phyloP scores from a whole-genome alignment of 73 alveolate species.

The Stentor roeselii region DNA sequence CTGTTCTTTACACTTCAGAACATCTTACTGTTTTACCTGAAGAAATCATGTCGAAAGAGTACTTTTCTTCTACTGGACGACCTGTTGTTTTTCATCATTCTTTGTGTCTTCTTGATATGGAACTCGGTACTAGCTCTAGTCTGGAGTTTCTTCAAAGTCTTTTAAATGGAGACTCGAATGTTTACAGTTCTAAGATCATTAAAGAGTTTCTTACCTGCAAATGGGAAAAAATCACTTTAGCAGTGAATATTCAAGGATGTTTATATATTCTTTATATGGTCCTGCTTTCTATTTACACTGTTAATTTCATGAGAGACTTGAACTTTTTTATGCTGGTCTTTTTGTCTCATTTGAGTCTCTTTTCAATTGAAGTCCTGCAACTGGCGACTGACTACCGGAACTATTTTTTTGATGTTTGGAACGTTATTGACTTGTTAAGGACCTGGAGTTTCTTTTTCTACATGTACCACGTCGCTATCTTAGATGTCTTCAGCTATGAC shows the following conservation, averaged over 20 bases:
- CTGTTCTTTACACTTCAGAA: not conserved
- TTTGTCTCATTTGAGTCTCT: not conserved
- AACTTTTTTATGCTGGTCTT: not conserved
- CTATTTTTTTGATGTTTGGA: slow-evolving; percentile 13
- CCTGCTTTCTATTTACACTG: not conserved
- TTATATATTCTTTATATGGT: not conserved
- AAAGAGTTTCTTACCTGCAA: slow-evolving; percentile 8
- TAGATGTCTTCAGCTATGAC: not conserved
- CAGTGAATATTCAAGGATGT: not conserved
- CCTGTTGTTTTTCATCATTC: slow-evolving; percentile 14
- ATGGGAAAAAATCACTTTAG: not conserved
- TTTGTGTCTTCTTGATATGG: not conserved
- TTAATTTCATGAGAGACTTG: not conserved
- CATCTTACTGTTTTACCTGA: not conserved
- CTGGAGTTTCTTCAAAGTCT: not conserved
- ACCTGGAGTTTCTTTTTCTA: not conserved
- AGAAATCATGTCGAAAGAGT: not conserved
- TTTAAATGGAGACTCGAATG: not conserved
- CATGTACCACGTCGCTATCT: not conserved
- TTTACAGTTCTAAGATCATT: not conserved
- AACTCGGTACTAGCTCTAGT: not conserved
- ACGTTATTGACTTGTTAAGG: not conserved
- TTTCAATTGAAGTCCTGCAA: not conserved
- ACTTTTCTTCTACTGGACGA: not conserved
- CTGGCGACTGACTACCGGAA: not conserved